Conservation (phyloP, 192 early-diverging fungal genomes). For the Backusella circina region DNA sequence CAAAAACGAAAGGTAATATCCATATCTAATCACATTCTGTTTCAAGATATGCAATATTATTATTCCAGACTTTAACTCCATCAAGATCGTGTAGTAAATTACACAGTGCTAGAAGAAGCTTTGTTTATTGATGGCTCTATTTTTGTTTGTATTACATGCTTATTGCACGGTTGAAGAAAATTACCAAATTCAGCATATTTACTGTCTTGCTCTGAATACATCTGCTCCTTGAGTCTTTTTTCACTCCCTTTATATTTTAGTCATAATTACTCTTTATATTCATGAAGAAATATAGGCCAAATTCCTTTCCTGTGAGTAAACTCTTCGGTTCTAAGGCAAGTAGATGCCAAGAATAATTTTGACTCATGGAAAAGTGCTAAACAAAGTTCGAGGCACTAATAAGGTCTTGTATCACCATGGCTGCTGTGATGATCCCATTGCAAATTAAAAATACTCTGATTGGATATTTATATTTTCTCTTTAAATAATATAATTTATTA, state of each 20-base stretch:
- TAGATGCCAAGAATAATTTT: background rate
- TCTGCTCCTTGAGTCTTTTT: background rate
- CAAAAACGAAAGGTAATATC: too few species aligned
- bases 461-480: background rate
- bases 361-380: background rate
- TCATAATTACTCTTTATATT: background rate
- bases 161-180: background rate
- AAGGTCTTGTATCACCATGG: background rate
- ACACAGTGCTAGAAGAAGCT: too few species aligned
- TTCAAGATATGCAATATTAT: too few species aligned
- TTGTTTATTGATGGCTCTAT: too few species aligned
- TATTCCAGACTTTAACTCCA: too few species aligned
- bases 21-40: too few species aligned
- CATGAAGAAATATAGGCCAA: background rate
- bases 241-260: background rate
- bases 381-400: background rate
- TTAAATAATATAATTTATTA: background rate
- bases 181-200: background rate
- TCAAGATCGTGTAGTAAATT: too few species aligned
- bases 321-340: background rate
- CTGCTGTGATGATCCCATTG: background rate
- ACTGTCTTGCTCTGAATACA: background rate
- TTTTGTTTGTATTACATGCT: too few species aligned
- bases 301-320: background rate
- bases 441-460: background rate